A percentile compares a stretch with the other conserved stretches of the same genome.
phyloP scores from a whole-genome alignment of 257 asterid genomes.

The Ilex aquifolium region DNA sequence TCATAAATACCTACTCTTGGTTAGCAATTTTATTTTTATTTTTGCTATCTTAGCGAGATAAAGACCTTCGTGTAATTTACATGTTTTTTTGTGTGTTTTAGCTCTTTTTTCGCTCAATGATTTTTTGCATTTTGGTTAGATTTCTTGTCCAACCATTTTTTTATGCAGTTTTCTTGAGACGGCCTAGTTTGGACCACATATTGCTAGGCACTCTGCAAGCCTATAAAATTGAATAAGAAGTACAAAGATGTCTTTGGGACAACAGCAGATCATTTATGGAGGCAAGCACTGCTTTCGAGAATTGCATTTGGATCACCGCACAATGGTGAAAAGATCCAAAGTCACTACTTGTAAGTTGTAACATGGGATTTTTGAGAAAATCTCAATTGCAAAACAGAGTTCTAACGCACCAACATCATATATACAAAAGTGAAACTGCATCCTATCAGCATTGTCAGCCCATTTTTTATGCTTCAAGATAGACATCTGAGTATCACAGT shows the following conservation, averaged over 20 bases:
- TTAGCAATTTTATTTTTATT: too few relatives aligned
- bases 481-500: not conserved
- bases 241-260: conserved; percentile 16
- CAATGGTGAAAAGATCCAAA: not conserved
- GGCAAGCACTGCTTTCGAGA: not conserved
- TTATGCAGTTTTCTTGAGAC: conserved; percentile 34
- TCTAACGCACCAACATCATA: not conserved
- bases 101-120: too few relatives aligned
- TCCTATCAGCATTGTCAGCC: not conserved
- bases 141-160: too few relatives aligned
- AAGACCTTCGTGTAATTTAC: too few relatives aligned
- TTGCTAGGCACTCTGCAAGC: conserved; percentile 66
- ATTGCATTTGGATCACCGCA: conserved; percentile 4
- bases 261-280: conserved; percentile 2
- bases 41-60: too few relatives aligned
- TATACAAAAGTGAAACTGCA: not conserved
- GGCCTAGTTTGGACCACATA: conserved; percentile 96
- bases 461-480: not conserved
- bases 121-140: too few relatives aligned
- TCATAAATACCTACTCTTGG: too few relatives aligned
- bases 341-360: too few relatives aligned
- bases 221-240: conserved; percentile 33
- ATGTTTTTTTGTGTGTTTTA: too few relatives aligned
- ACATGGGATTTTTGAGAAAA: not conserved
- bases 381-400: not conserved